These are phyloP conservation scores for Dothiorella sarmentorum DNA, from an alignment of 2,329 filamentous ascomycete genomes.

Conservation along the genomic window DNA sequence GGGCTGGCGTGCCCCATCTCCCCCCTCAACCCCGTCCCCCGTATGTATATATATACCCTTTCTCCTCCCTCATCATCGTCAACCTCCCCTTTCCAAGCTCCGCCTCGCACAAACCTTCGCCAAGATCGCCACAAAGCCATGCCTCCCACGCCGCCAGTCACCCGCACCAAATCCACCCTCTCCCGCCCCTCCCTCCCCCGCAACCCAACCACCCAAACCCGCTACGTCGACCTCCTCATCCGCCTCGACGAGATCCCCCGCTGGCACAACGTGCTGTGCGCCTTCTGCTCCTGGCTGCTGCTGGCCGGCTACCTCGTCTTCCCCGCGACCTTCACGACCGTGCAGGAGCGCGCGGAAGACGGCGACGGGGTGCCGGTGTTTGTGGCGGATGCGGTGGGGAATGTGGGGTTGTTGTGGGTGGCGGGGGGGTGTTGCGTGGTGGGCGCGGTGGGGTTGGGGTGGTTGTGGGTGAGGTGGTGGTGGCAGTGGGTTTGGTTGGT, in stretches of 20 bases:
- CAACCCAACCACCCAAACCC: not conserved
- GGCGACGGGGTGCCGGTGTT: constrained; percentile 25
- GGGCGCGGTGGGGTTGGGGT: constrained; percentile 41
- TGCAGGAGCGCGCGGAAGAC: constrained; percentile 33
- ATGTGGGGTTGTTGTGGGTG: constrained; percentile 45
- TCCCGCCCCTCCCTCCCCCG: not conserved
- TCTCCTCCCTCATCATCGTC: no score
- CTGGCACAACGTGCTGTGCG: constrained; percentile 48
- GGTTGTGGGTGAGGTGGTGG: constrained; percentile 45
- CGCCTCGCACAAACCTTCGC: not conserved
- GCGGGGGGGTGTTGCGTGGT: constrained; percentile 44
- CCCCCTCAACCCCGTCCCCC: no score
- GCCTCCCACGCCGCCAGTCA: not conserved
- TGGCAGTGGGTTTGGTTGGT: constrained; percentile 55
- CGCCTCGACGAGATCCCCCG: constrained; percentile 46
- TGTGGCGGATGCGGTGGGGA: constrained; percentile 33
- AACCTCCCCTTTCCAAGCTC: not conserved
- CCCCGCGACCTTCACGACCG: constrained; percentile 50
- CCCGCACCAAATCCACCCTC: not conserved
- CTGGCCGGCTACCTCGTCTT: constrained; percentile 53
- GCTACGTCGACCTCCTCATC: constrained; percentile 42
- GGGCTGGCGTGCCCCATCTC: no score
- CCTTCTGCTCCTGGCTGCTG: constrained; percentile 48
- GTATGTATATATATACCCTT: no score
- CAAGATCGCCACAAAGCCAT: not conserved